Evolutionary conservation across 2,329 filamentous ascomycete species (phyloP), one percentile per base, ranked within the genome.

Genomic region (Alternaria infectoria): DNA sequence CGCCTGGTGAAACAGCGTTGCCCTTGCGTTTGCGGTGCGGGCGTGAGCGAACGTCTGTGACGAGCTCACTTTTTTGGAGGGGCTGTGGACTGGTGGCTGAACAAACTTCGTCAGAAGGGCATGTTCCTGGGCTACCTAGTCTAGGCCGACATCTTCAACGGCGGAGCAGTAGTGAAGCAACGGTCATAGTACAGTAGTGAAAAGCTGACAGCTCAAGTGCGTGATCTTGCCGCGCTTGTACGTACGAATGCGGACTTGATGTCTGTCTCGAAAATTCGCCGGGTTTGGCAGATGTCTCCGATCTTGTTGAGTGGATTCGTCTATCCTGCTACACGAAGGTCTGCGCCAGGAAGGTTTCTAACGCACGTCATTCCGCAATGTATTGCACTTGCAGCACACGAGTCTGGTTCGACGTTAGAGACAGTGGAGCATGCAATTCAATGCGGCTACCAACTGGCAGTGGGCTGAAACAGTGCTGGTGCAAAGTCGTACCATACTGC

Each of bases 381-480:
- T 21, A 62, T 51, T 47, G 44, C 56, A 36, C 56, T 55, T 49
- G 21, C 21, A 56, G 43, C 19, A 60, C 43, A 25, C 19, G 50
- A 51, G 19, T 50, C 30, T 25, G 43, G 55, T 15, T 46, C 12
- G 26, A 54, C 28, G 47, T 54, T 46, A 44, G 32, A 25, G 44
- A 47, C 30, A 43, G 36, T 55, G 57, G 49, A 54, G 25, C 47
- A 40, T 36, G 17, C 32, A 55, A 17, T 32, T 57, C 43, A 21
- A 45, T 51, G 57, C 43, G 26, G 56, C 54, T 46, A 13, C n/a
- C 23, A 55, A 28, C n/a, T 60, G 36, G 50, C 57, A 28, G 32
- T 50, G 51, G 46, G 44, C 54, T 60, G 63, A 65, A 68, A 64
- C 61, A 57, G 19, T 43, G 47, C 52, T 57, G 61, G 55, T 60